phyloP scores from a whole-genome alignment of 345 rosid species.

The Arabidopsis suecica region DNA sequence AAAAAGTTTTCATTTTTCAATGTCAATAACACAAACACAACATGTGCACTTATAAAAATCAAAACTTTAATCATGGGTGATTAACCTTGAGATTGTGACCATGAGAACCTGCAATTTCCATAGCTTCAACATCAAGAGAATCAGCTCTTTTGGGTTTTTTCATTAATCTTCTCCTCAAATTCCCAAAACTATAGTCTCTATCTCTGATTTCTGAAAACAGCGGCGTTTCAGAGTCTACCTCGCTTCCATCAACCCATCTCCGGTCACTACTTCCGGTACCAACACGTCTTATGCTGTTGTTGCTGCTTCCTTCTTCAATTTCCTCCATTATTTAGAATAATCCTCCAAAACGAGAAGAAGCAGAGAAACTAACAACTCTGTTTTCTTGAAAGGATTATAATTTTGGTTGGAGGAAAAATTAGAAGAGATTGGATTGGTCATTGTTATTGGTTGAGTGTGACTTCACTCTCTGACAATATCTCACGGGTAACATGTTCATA shows the following conservation, averaged over 20 bases:
- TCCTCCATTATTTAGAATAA: constrained; percentile 50
- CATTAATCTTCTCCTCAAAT: constrained; percentile 73
- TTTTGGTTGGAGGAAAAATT: constrained; percentile 31
- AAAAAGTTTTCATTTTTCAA: constrained; percentile 7
- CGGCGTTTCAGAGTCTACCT: constrained; percentile 72
- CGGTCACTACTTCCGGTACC: constrained; percentile 62
- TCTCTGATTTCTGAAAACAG: constrained; percentile 54
- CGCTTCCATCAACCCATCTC: constrained; percentile 96
- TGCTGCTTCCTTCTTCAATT: constrained; percentile 72
- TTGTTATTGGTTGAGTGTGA: constrained; percentile 17
- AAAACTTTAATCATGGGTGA: constrained; percentile 23
- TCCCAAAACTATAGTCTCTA: constrained; percentile 53
- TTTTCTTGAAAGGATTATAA: neutral
- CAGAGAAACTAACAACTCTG: neutral
- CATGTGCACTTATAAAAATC: neutral
- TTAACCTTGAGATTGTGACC: constrained; percentile 64
- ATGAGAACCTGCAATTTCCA: constrained; percentile 80
- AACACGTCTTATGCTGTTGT: constrained; percentile 50
- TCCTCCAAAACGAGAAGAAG: neutral
- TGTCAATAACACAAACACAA: constrained; percentile 15
- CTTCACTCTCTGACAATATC: constrained; percentile 35
- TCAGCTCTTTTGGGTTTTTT: constrained; percentile 77
- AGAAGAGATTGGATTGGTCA: constrained; percentile 21
- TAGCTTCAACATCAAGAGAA: constrained; percentile 95
- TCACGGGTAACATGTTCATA: constrained; percentile 27